Conservation (phyloP, 2,329 filamentous ascomycete species). For the Cercospora canescens region DNA sequence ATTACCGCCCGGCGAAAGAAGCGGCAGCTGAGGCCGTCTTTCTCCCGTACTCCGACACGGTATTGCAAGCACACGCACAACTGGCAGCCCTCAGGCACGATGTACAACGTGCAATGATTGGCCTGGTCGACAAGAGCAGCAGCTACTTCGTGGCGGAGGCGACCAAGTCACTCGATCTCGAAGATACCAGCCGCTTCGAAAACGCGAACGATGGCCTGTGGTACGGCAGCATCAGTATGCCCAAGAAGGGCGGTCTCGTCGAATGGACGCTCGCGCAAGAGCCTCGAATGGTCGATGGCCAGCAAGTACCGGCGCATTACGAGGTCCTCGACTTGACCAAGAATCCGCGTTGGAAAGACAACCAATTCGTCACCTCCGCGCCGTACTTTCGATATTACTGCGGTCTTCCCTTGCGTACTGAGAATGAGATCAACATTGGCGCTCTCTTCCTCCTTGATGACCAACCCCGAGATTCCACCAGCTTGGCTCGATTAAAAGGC, state of each 20-base stretch:
- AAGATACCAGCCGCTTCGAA: constrained; percentile 22
- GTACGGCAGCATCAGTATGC: constrained; percentile 52
- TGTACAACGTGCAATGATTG: constrained; percentile 52
- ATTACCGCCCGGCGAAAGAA: constrained; percentile 27
- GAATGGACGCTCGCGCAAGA: constrained; percentile 49
- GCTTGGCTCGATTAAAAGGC: constrained; percentile 18
- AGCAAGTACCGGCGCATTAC: constrained; percentile 36
- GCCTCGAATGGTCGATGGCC: constrained; percentile 25
- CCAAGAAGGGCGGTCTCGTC: constrained; percentile 60
- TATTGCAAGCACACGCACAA: constrained; percentile 50
- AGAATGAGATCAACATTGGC: constrained; percentile 51
- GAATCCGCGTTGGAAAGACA: constrained; percentile 32
- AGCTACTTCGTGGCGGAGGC: constrained; percentile 56
- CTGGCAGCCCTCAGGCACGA: constrained; percentile 51
- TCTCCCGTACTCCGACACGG: constrained; percentile 36
- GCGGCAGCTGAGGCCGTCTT: constrained; percentile 17
- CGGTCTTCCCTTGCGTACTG: constrained; percentile 36
- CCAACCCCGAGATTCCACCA: constrained; percentile 48
- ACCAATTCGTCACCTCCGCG: constrained; percentile 33
- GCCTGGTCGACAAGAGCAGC: constrained; percentile 49
- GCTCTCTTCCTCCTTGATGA: constrained; percentile 61
- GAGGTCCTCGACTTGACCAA: constrained; percentile 36
- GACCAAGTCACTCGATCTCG: constrained; percentile 48
- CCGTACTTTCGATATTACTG: constrained; percentile 37
- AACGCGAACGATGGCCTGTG: constrained; percentile 36